These are phyloP conservation scores for Oryza rufipogon DNA, from an alignment of 176 grass and related monocot genomes.

Conservation along the genomic window DNA sequence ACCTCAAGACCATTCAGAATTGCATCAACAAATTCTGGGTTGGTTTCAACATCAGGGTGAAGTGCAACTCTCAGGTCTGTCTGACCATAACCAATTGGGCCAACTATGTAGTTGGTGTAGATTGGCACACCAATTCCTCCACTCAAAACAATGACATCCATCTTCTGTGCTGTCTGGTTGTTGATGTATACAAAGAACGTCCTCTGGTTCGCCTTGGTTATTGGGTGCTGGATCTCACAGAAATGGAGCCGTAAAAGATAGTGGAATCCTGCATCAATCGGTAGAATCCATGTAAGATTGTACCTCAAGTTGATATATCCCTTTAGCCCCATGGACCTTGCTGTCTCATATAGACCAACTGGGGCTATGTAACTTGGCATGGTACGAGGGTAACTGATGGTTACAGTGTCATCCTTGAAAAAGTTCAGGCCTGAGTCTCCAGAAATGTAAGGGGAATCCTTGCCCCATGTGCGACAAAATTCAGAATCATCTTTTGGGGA, in stretches of 20 bases:
- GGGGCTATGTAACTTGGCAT: conserved; percentile 29
- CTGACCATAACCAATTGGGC: conserved; percentile 12
- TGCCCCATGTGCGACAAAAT: conserved; percentile 34
- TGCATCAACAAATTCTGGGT: conserved; percentile 11
- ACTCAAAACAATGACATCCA: conserved; percentile 33
- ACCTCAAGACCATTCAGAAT: conserved; percentile 54
- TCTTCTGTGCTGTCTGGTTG: conserved; percentile 24
- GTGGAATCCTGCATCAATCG: conserved; percentile 16
- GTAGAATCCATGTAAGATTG: conserved; percentile 50
- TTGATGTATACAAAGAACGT: conserved; percentile 44
- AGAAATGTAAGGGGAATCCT: conserved; percentile 40
- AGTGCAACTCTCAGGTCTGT: conserved; percentile 33
- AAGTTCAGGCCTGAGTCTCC: no score
- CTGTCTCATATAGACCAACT: conserved; percentile 25
- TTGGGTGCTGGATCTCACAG: conserved; percentile 39
- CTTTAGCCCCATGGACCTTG: conserved; percentile 32
- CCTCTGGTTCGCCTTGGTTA: conserved; percentile 34
- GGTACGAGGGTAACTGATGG: conserved; percentile 10
- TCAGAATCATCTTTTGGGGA: conserved; percentile 5
- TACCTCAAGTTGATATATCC: conserved; percentile 26
- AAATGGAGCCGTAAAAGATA: conserved; percentile 46
- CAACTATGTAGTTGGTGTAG: conserved; percentile 19
- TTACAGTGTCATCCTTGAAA: not conserved
- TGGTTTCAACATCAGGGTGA: not conserved
- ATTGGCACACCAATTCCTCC: not conserved